A percentile compares a stretch with the other conserved stretches of the same genome.
Conservation (phyloP, 805 yeast genomes). For the Millerozyma miso region DNA sequence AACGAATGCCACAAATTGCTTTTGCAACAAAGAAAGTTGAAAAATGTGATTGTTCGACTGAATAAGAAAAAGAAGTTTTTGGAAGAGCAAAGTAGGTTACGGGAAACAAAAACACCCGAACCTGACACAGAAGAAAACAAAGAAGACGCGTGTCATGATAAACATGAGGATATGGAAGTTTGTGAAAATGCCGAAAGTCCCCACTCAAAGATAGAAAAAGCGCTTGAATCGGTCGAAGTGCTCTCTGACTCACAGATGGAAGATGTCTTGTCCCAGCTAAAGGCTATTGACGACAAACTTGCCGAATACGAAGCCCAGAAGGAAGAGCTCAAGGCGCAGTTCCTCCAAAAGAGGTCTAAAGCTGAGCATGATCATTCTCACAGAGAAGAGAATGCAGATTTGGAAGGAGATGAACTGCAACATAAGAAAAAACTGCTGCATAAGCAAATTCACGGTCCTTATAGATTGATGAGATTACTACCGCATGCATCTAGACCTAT, state of each 20-base stretch:
- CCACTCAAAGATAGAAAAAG: constrained; percentile 15
- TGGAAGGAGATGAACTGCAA: constrained; percentile 9
- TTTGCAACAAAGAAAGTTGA: constrained; percentile 55
- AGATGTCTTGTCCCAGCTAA: constrained; percentile 27
- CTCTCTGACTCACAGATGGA: constrained; percentile 30
- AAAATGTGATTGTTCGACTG: constrained; percentile 40
- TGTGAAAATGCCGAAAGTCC: constrained; percentile 8
- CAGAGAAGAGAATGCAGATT: constrained; percentile 8
- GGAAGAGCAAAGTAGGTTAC: constrained; percentile 9
- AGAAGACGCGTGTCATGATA: constrained; percentile 6
- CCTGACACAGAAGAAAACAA: constrained; percentile 2
- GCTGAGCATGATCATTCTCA: constrained; percentile 1
- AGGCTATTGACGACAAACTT: constrained; percentile 33
- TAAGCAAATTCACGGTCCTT: constrained; percentile 75
- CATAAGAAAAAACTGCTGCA: constrained; percentile 35
- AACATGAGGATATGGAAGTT: constrained; percentile 10
- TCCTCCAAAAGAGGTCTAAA: constrained; percentile 16
- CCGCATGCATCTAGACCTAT: constrained; percentile 84
- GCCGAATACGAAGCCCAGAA: constrained; percentile 35
- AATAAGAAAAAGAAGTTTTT: constrained; percentile 35
- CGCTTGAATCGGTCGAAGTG: constrained; percentile 20
- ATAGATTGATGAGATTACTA: constrained; percentile 70
- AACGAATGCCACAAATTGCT: constrained; percentile 69
- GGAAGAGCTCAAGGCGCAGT: constrained; percentile 30
- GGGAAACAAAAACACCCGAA: constrained; percentile 1